Base-by-base conservation (phyloP, 2,329 filamentous ascomycete genomes). In the Rhynchosporium agropyri region DNA sequence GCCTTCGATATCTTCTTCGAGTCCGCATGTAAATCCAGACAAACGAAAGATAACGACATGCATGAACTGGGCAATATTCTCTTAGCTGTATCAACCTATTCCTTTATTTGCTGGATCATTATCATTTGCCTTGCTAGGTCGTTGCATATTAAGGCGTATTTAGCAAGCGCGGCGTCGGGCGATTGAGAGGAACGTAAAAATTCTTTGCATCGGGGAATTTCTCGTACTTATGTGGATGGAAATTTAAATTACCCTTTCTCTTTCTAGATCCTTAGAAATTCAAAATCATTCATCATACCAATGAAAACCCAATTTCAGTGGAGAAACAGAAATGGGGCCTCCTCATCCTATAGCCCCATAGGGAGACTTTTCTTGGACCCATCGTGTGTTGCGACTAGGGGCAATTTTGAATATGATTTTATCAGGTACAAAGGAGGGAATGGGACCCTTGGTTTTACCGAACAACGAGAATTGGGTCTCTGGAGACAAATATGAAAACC, bases 1-100 rank as follows among this genome's bases (percentile, higher is more conserved):
- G 86, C 49, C 79, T 91, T 4, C 83, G 89, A 4, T 91, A 92
- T 70, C 78, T 92, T 3, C 82, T 91, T 71, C 82, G 85, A 5
- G 84, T 90, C 54, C 49, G 48, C 10, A 68, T 68, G 65, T 67
- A 59, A 31, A 48, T 42, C 13, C 13, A 12, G 28, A 20, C 31
- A 36, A 9, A 28, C 1, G 6, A 15, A 51, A 31, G 10, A 10
- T 31, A 13, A 28, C 28, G 2, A n/a, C 13, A 20, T n/a, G 4
- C 48, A 3, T 4, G 26, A 9, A 15, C 12, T 4, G 12, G 12
- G 13, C 15, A 15, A 10, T 26, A 20, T 9, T 26, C 15, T 46
- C 9, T 20, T 46, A 26, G 15, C 26, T 45, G 28, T 45, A 46
- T 12, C 51, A 54, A 54, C 36, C 40, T 54, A 36, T 36, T 36